Conservation (phyloP, 2,329 filamentous ascomycete species). For the Phaeoacremonium minimum region DNA sequence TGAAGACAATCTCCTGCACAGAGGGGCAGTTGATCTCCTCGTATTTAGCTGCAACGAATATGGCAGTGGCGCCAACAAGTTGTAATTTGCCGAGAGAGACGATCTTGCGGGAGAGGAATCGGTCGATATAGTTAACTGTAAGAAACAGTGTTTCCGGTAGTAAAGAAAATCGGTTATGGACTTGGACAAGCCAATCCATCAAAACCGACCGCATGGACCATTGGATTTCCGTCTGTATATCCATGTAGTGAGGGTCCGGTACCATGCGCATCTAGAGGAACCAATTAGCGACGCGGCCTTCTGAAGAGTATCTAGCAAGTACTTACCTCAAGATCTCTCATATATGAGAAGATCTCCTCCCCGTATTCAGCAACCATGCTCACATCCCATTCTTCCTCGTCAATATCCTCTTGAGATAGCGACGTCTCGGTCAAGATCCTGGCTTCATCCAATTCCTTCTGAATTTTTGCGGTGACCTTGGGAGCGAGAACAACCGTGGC, state of each 20-base stretch:
- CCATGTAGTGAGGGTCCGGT: constrained; percentile 93
- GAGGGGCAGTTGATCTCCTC: constrained; percentile 98
- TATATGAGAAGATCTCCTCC: constrained; percentile 92
- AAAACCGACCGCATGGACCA: constrained; percentile 98
- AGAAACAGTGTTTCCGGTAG: constrained; percentile 94
- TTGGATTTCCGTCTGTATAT: constrained; percentile 92
- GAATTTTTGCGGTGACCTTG: constrained; percentile 61
- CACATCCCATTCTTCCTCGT: constrained; percentile 88
- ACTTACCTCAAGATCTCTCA: constrained; percentile 80
- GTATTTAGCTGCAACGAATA: constrained; percentile 95
- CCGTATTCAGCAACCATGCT: constrained; percentile 98
- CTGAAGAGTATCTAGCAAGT: background rate
- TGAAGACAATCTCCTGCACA: constrained; percentile 92
- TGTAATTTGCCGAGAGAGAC: constrained; percentile 94
- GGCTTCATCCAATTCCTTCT: constrained; percentile 66
- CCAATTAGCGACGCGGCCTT: constrained; percentile 15
- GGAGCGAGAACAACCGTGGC: constrained; percentile 64
- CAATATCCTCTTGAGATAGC: constrained; percentile 67
- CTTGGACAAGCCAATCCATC: constrained; percentile 97
- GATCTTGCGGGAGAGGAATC: constrained; percentile 90
- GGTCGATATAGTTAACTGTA: constrained; percentile 94
- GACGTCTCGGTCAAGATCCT: constrained; percentile 63
- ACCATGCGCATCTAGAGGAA: constrained; percentile 35
- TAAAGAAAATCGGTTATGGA: constrained; percentile 85
- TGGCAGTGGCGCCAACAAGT: constrained; percentile 90